Percentiles rank a stretch among this genome's conserved stretches.
phyloP scores from a whole-genome alignment of 331 rosid genomes.

The Rosa hybrid region DNA sequence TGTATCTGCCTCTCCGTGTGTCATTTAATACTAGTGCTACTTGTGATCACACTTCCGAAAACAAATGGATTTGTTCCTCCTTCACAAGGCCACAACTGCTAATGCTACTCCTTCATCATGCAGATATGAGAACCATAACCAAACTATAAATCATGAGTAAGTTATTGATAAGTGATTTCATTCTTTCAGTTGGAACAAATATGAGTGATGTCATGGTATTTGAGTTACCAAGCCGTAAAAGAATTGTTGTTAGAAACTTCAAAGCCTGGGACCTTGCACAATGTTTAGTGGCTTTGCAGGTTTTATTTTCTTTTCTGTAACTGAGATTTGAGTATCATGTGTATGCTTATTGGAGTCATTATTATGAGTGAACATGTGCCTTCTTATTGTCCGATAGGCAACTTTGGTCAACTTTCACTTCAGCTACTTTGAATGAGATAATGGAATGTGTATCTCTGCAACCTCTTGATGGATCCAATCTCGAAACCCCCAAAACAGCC shows the following conservation, averaged over 20 bases:
- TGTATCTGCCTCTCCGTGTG: no score
- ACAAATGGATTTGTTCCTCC: no score
- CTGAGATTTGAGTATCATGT: slow-evolving; percentile 17
- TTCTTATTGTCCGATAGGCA: slow-evolving; percentile 50
- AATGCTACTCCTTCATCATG: no score
- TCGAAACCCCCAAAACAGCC: no score
- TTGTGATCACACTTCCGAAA: no score
- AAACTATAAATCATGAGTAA: no score
- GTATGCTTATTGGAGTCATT: slow-evolving; percentile 9
- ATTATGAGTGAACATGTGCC: slow-evolving; percentile 15
- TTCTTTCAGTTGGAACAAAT: slow-evolving; percentile 81
- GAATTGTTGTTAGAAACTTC: slow-evolving; percentile 71
- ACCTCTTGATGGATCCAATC: no score
- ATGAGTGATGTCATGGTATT: slow-evolving; percentile 88
- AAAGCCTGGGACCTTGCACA: slow-evolving; percentile 77
- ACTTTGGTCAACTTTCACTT: slow-evolving; percentile 43
- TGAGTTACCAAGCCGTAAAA: slow-evolving; percentile 80
- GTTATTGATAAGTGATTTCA: not conserved
- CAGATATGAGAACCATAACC: no score
- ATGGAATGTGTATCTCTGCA: no score
- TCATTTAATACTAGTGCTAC: no score
- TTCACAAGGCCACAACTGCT: no score
- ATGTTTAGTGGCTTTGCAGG: slow-evolving; percentile 77
- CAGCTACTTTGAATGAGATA: no score
- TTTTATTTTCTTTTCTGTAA: slow-evolving; percentile 34